These are phyloP conservation scores for Didymella exigua DNA, from an alignment of 2,329 filamentous ascomycete species.

Conservation along the genomic window DNA sequence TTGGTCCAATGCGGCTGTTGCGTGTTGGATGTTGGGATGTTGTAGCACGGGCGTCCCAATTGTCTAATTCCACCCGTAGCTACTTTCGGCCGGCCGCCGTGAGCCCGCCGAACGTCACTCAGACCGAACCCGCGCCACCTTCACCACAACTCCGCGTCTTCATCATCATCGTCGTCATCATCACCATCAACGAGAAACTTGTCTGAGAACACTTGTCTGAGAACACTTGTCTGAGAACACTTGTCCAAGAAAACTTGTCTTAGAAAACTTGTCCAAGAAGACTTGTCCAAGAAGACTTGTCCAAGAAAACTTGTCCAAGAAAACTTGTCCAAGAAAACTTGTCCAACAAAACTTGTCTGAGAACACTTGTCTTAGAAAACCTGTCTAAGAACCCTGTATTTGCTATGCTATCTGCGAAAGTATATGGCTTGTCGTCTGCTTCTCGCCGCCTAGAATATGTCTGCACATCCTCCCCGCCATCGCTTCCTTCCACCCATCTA, in stretches of 20 bases:
- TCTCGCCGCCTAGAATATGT: background rate
- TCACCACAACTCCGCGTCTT: background rate
- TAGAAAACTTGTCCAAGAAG: too few species aligned
- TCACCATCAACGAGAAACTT: too few species aligned
- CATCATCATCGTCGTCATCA: background rate
- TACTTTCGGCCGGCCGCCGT: constrained; percentile 38
- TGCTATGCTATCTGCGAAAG: constrained; percentile 1
- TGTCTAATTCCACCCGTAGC: constrained; percentile 24
- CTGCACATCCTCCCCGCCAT: background rate
- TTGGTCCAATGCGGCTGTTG: constrained; percentile 38
- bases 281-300: too few species aligned
- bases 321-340: too few species aligned
- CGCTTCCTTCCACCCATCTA: background rate
- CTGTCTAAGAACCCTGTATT: too few species aligned
- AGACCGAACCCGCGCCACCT: background rate
- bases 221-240: too few species aligned
- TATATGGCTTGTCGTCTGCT: background rate
- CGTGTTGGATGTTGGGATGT: constrained; percentile 11
- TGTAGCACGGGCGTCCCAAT: constrained; percentile 20
- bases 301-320: too few species aligned
- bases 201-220: too few species aligned
- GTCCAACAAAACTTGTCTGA: too few species aligned
- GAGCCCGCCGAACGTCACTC: constrained; percentile 27
- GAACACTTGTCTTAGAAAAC: too few species aligned
- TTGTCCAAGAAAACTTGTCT: too few species aligned